phyloP scores from a whole-genome alignment of 106 monocot genomes.

The Acanthochlamys bracteata region DNA sequence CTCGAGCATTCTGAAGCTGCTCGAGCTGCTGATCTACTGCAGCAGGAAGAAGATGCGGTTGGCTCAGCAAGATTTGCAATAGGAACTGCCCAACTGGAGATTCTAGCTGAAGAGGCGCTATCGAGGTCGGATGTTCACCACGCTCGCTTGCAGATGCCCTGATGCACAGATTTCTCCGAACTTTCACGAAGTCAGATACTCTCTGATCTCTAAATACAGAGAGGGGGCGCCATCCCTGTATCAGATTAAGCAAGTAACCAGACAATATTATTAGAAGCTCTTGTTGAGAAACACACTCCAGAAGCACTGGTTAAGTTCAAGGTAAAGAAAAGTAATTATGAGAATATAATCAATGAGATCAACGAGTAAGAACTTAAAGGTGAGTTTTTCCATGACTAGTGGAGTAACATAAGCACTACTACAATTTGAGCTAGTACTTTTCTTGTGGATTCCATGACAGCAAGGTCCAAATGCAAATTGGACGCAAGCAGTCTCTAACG shows the following conservation, averaged over 20 bases:
- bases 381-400: no score
- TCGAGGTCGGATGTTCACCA: slow-evolving; percentile 21
- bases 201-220: slow-evolving; percentile 14
- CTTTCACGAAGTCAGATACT: not conserved
- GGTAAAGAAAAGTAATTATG: not conserved
- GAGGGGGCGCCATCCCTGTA: slow-evolving; percentile 21
- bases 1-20: slow-evolving; percentile 61
- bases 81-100: slow-evolving; percentile 86
- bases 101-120: slow-evolving; percentile 79
- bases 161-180: slow-evolving; percentile 13
- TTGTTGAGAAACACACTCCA: no score
- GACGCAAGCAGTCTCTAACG: no score
- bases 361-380: not conserved
- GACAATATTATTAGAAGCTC: not conserved
- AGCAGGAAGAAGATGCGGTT: slow-evolving; percentile 84
- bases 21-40: slow-evolving; percentile 91
- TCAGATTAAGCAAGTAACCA: slow-evolving; percentile 1
- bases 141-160: slow-evolving; percentile 21
- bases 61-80: slow-evolving; percentile 65
- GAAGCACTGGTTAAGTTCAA: not conserved
- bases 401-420: no score
- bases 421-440: no score
- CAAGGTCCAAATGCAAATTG: no score
- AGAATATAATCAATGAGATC: not conserved
- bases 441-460: no score